These are phyloP conservation scores for Trypanosoma congolense DNA, from an alignment of 208 protist species.

Conservation along the genomic window DNA sequence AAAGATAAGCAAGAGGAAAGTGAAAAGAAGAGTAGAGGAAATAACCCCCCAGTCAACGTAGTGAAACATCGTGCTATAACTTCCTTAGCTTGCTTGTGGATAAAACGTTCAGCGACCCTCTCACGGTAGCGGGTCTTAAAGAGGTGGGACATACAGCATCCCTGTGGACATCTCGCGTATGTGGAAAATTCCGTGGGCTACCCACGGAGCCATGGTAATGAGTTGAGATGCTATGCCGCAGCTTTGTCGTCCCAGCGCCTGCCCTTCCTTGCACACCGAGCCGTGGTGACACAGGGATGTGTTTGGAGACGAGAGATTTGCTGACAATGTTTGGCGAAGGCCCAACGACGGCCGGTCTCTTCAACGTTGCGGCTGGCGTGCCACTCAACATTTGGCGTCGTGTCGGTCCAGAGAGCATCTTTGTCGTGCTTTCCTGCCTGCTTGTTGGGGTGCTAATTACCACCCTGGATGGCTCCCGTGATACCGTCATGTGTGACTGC, in stretches of 20 bases:
- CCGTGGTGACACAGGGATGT: background rate
- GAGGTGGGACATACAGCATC: constrained; percentile 7
- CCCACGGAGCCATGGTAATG: background rate
- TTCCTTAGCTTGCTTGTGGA: no score
- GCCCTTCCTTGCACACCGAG: background rate
- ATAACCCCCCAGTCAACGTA: no score
- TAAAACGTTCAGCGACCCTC: background rate
- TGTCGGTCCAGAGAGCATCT: background rate
- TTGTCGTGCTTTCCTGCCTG: background rate
- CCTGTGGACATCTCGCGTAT: constrained; percentile 1
- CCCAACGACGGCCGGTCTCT: background rate
- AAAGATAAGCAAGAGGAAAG: no score
- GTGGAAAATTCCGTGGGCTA: background rate
- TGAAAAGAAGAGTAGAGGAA: no score
- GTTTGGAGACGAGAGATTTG: background rate
- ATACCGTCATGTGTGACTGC: background rate
- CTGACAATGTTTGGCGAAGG: background rate
- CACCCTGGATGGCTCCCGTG: background rate
- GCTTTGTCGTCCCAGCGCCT: background rate
- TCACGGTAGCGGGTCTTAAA: constrained; percentile 1
- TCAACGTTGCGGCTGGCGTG: background rate
- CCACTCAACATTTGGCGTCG: background rate
- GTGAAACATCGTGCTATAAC: no score
- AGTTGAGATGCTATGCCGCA: background rate
- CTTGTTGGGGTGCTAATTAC: background rate